Conservation (phyloP, 2,329 filamentous ascomycete species). For the Penicillium fuscoglaucum region DNA sequence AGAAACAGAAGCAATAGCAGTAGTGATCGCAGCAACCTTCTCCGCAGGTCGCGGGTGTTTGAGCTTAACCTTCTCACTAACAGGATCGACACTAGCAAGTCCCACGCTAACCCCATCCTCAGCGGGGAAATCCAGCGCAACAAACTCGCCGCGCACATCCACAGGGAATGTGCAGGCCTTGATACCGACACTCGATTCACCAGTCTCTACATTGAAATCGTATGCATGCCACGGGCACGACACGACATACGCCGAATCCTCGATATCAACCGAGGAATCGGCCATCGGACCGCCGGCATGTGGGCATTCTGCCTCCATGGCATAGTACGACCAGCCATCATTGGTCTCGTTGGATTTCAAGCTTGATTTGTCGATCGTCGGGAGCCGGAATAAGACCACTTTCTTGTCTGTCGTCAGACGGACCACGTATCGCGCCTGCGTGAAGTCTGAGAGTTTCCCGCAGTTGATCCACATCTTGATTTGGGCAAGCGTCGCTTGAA, state of each 20-base stretch:
- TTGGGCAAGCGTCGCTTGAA: background rate
- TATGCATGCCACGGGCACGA: conserved; percentile 54
- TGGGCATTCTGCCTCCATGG: conserved; percentile 52
- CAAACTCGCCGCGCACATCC: conserved; percentile 36
- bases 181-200: conserved; percentile 50
- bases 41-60: conserved; percentile 35
- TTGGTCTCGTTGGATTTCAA: conserved; percentile 34
- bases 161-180: conserved; percentile 51
- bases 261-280: conserved; percentile 49
- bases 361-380: conserved; percentile 39
- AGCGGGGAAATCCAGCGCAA: conserved; percentile 37
- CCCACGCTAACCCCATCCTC: conserved; percentile 29
- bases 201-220: conserved; percentile 52
- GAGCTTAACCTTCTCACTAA: conserved; percentile 49
- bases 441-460: conserved; percentile 36
- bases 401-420: conserved; percentile 48
- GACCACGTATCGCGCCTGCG: conserved; percentile 46
- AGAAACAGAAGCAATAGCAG: conserved; percentile 2
- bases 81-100: conserved; percentile 40
- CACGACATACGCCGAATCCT: conserved; percentile 50
- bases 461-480: conserved; percentile 29
- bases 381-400: conserved; percentile 49
- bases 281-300: conserved; percentile 51
- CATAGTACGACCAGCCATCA: conserved; percentile 49
- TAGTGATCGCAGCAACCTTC: conserved; percentile 1